phyloP scores from a whole-genome alignment of 345 rosid genomes.

The Eucalyptus regnans region DNA sequence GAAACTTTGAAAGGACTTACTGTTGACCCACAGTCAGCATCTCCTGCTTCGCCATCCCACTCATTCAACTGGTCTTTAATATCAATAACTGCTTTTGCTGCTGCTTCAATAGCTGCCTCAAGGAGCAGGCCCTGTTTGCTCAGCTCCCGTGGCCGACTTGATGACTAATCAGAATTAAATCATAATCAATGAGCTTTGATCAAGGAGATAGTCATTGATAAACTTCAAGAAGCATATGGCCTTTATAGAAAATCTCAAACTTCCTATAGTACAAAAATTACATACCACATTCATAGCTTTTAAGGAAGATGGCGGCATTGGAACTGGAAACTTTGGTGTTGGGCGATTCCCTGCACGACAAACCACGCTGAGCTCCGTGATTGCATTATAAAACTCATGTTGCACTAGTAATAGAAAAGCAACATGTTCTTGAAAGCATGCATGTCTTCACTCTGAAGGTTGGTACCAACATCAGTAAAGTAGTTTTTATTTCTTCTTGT shows the following conservation, averaged over 20 bases:
- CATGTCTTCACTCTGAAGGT: background rate
- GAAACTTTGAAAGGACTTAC: conserved; percentile 32
- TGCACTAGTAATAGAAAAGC: background rate
- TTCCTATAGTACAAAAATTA: background rate
- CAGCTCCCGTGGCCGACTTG: conserved; percentile 51
- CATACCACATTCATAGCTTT: conserved; percentile 50
- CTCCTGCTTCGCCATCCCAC: conserved; percentile 94
- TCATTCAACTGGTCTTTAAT: conserved; percentile 63
- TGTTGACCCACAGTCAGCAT: conserved; percentile 96
- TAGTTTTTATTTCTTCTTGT: background rate
- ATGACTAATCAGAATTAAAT: conserved; percentile 25
- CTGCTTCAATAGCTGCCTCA: conserved; percentile 84
- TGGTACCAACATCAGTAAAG: background rate
- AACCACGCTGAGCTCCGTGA: background rate
- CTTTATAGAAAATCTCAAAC: background rate
- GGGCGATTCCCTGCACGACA: conserved; percentile 51
- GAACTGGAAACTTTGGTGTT: conserved; percentile 84
- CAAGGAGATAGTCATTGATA: background rate
- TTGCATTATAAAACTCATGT: background rate
- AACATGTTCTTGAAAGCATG: background rate
- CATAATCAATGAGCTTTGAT: background rate
- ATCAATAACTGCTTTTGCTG: conserved; percentile 53
- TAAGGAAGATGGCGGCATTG: conserved; percentile 47
- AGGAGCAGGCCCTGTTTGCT: conserved; percentile 57
- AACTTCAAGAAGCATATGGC: background rate